Base-by-base conservation (phyloP, 768 basidiomycete species). In the Crucibulum laeve region DNA sequence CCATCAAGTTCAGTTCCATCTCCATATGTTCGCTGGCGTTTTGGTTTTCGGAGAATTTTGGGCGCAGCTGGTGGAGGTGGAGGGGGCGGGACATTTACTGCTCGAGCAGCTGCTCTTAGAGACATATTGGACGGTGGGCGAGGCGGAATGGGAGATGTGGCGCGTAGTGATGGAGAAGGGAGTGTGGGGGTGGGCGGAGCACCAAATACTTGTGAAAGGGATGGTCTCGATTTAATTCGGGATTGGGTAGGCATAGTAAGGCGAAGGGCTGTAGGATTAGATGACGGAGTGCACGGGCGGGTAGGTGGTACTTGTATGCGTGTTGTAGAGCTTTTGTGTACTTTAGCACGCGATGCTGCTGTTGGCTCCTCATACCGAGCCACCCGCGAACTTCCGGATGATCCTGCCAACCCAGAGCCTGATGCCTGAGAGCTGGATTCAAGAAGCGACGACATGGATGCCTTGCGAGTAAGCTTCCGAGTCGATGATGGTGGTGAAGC, bases 1-100 rank as follows among this genome's bases (percentile, higher is more conserved):
- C 63, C 80, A 54, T 96, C 93, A 41, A 96, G 68, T 60, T 95
- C 93, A 7, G 90, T 92, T 11, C 93, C 93, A 55, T 91, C 87
- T 4, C 89, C 89, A 54, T 84, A 92, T 11, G 78, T 78, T 41
- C 80, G 73, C 48, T 74, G 76, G 28, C 87, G 84, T 63, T 91
- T 92, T 10, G 89, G 89, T 52, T 81, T 73, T 42, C 83, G 79
- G 19, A 92, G 65, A 10, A 90, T 62, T 63, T 82, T 88, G 4
- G 85, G 79, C 25, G 68, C 71, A 2, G 76, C 55, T 25, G 74
- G 70, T 26, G 60, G 66, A 18, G 61, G 46, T 36, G 70, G 63
- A 49, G 61, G 65, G 32, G 56, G 68, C 50, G 61, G 6, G n/a
- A n/a, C n/a, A n/a, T n/a, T n/a, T 14, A 26, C 18, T 6, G 25